Evolutionary conservation across 495 filamentous ascomycete genomes (phyloP), one percentile per base, ranked within the genome.

Genomic region (Tricharina praecox): DNA sequence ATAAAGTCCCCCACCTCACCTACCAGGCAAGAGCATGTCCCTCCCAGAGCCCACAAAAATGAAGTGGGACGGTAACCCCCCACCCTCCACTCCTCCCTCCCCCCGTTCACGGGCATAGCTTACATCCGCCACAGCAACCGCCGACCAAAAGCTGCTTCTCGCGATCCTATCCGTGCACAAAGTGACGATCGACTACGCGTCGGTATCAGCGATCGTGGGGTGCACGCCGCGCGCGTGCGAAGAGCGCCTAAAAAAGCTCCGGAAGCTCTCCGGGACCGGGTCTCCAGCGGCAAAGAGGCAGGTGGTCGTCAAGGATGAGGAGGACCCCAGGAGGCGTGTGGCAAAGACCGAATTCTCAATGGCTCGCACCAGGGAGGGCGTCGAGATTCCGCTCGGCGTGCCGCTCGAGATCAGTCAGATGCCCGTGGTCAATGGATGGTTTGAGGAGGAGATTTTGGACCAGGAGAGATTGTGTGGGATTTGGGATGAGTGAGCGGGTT

Each of bases 151-250:
- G 4, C 45, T 62, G 26, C 41, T 62, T 8, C 60, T 62, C 7
- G 48, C 60, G 13, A 61, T 63, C 44, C 50, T 62, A 18, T 52
- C 49, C 2, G 48, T 51, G 3, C 55, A 62, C 19, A 49, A 48
- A 35, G 47, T 62, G 25, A 50, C 25, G 11, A 48, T 63, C 18
- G 53, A 63, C 20, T 48, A 61, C 24, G 40, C 35, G 15, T 42
- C 42, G 24, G 55, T 63, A n/a, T 60, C 60, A 9, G 35, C 50
- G 36, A 55, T 50, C 4, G 37, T 62, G 21, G 60, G 60, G 18
- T 62, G 60, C n/a, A 54, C 53, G n/a, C 49, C 60, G 1, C 50
- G 60, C 5, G 60, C 60, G 4, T 62, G 62, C 15, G 53, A 60
- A 15, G 52, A 56, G 21, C 50, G 60, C 18, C 42, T 62, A 15